Evolutionary conservation across 179 eudicot species (phyloP).

Genomic region (Spergularia azorica): DNA sequence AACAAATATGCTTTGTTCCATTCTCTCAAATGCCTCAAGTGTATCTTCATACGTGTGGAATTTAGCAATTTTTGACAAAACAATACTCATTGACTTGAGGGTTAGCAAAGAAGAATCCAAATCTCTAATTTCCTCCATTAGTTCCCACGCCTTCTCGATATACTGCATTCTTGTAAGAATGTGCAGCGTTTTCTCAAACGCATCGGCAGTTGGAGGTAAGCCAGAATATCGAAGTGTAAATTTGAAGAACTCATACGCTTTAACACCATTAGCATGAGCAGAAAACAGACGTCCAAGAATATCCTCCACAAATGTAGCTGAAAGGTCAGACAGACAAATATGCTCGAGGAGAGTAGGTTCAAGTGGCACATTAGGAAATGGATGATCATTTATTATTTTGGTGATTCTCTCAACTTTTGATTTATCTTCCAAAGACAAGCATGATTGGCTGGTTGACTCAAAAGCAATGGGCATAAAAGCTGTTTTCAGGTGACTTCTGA

Average conservation of each 20-base stretch:
- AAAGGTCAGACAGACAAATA: constrained; percentile 44
- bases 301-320: constrained; percentile 57
- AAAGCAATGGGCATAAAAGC: constrained; percentile 25
- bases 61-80: constrained; percentile 71
- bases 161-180: constrained; percentile 85
- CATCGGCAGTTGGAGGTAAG: constrained; percentile 55
- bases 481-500: constrained; percentile 24
- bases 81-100: constrained; percentile 77
- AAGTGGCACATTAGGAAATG: constrained; percentile 65
- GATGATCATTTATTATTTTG: constrained; percentile 75
- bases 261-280: constrained; percentile 77
- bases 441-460: constrained; percentile 29
- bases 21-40: constrained; percentile 71
- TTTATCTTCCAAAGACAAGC: constrained; percentile 27
- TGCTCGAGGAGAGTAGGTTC: constrained; percentile 48
- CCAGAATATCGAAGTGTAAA: constrained; percentile 48
- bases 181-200: constrained; percentile 80
- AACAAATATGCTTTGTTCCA: constrained; percentile 60
- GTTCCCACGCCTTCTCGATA: constrained; percentile 82
- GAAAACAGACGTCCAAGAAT: constrained; percentile 77
- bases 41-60: constrained; percentile 73
- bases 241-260: constrained; percentile 80
- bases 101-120: constrained; percentile 60
- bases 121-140: constrained; percentile 56
- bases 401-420: constrained; percentile 48